Base-by-base conservation (phyloP, 1,139 yeast species). In the Kodamaea fungicola region DNA sequence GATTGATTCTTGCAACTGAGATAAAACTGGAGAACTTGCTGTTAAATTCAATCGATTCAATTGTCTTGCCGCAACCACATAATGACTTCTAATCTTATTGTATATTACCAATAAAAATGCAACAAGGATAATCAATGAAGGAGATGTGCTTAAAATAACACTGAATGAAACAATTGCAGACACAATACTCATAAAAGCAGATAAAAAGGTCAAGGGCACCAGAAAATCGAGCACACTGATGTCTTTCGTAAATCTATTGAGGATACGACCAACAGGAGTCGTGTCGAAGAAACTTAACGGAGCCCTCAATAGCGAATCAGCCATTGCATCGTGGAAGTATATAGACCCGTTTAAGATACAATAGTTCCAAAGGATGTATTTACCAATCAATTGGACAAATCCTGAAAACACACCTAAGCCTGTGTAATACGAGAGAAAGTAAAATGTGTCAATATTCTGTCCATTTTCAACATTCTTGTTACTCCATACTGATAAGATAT, bases 231-330 rank as follows among this genome's bases (percentile, higher is more conserved):
- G 54, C 8, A 53, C 54, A 22, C 55, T 54, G 24, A 67, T 62
- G 43, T 67, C 71, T 33, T 66, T 67, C 4, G 71, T 54, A 42
- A 64, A 67, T 44, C 73, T 56, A 42, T 66, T 66, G 52, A 64
- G 57, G 31, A 67, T 62, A 43, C 71, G 47, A 1, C 71, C 72
- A 22, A 61, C 51, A 10, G 74, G 74, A 0, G 72, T 67, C 8
- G 73, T 66, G 42, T 67, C 74, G 42, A 67, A 67, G 44, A 66
- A 67, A 2, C 68, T 60, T 73, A 67, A 67, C 28, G 74, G 74
- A 2, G 71, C 57, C 40, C 68, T 55, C 40, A 66, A 54, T 1
- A 67, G 62, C n/a, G 61, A 47, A 31, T 47, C 43, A 3, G 70
- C 69, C 71, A 67, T 63, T 22, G 52, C 57, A 38, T 65, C 66